These are phyloP conservation scores for Leccinum broughii DNA, from an alignment of 768 basidiomycete genomes.

Conservation along the genomic window DNA sequence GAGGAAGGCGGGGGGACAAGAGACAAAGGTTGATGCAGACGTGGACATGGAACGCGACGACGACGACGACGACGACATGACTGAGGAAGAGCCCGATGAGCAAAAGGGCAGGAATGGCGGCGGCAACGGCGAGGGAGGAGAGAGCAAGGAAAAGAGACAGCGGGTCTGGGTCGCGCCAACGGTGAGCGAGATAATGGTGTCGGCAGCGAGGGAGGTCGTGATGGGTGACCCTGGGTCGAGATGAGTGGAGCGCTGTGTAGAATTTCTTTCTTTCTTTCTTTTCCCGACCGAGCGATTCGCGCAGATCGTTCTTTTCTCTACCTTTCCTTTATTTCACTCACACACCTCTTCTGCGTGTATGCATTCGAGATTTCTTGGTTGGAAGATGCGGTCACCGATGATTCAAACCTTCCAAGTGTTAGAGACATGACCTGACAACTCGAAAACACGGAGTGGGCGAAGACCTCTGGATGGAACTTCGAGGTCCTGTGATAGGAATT, in stretches of 20 bases:
- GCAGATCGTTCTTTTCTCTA: not conserved
- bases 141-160: not conserved
- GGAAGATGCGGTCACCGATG: not conserved
- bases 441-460: not conserved
- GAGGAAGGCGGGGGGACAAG: not conserved
- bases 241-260: not conserved
- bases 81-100: not conserved
- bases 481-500: too few species aligned
- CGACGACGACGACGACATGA: not conserved
- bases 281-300: not conserved
- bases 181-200: conserved; percentile 17
- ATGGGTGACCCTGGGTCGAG: not conserved
- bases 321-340: not conserved
- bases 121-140: not conserved
- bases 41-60: not conserved
- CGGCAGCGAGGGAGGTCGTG: conserved; percentile 12
- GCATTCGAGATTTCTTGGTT: not conserved
- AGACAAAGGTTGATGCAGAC: not conserved
- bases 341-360: not conserved
- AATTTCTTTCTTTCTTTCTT: not conserved
- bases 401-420: not conserved
- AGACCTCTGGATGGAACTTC: not conserved
- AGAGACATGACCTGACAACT: not conserved
- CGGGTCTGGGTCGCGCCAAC: conserved; percentile 4
- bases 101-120: not conserved